Evolutionary conservation across 164 flowering plant genomes (phyloP), one percentile per base, ranked within the genome.

Genomic region (Vitis rotundifolia): DNA sequence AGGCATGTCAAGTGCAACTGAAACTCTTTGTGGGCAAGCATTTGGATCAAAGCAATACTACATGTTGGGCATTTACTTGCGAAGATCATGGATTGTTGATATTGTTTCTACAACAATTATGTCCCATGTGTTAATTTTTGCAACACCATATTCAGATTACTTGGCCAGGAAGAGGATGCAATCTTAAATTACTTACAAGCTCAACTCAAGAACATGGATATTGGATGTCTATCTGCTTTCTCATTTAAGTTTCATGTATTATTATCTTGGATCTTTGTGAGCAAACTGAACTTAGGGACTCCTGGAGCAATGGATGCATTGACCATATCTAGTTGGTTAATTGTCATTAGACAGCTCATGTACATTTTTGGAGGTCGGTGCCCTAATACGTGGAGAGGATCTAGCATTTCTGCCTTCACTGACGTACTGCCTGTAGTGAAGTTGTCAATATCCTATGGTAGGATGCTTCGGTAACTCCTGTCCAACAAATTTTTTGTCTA

Each of bases 1-100:
- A 11, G 82, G 80, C 11, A 76, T 79, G 82, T 68, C 82, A 14
- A 76, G 79, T 63, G 82, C 82, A 1, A 68, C 77, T 0, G 77
- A 79, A 47, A 79, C 79, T 5, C 49, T 79, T 13, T 79, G 79
- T 53, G 82, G 79, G 10, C 78, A 79, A 71, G 82, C 82, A 61
- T 79, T 67, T 61, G 82, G 82, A 37, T 80, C 82, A 0, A 54
- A 67, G 37, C 77, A 76, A 12, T 74, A 74, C 62, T 69, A 71
- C 61, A 80, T 74, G 78, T 29, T 77, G 37, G 80, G 83, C 1
- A 64, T 77, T 5, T 75, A 77, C 65, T 16, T 78, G 18, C 78
- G 71, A 59, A 56, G 78, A 65, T 75, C 78, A 12, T 75, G 78
- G 78, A 56, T 78, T 6, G 67, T 78, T 16, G 61, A 75, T 49